Evolutionary conservation across 805 yeast species (phyloP).

Genomic region (Teunomyces aglyptinius): DNA sequence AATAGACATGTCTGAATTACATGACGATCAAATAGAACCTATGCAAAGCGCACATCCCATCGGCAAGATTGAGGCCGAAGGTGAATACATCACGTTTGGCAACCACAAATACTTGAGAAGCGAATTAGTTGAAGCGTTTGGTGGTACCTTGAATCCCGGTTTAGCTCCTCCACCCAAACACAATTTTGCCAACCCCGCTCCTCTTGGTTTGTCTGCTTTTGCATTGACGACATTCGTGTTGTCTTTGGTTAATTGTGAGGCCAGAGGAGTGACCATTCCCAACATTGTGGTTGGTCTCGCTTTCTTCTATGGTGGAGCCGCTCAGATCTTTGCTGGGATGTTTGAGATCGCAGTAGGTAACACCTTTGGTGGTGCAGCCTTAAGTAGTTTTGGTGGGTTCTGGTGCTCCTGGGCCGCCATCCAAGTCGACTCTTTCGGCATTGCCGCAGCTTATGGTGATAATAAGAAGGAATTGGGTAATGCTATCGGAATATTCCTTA

Average conservation of each 20-base stretch:
- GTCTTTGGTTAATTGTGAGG: constrained; percentile 60
- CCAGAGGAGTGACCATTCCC: constrained; percentile 63
- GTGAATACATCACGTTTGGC: constrained; percentile 70
- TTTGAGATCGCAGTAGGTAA: constrained; percentile 75
- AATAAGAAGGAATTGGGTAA: constrained; percentile 23
- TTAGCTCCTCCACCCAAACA: constrained; percentile 42
- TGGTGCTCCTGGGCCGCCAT: constrained; percentile 77
- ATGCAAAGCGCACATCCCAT: constrained; percentile 8
- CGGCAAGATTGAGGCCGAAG: constrained; percentile 43
- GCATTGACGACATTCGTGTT: constrained; percentile 68
- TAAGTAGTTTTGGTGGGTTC: constrained; percentile 65
- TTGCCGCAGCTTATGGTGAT: constrained; percentile 32
- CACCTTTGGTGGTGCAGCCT: constrained; percentile 70
- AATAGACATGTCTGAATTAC: background rate
- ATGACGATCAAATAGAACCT: background rate
- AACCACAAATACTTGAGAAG: constrained; percentile 61
- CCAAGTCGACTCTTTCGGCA: constrained; percentile 36
- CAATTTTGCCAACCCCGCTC: constrained; percentile 66
- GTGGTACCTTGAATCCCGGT: constrained; percentile 80
- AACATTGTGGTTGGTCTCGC: constrained; percentile 65
- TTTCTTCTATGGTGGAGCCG: constrained; percentile 69
- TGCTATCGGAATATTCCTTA: constrained; percentile 38
- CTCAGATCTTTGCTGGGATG: constrained; percentile 71
- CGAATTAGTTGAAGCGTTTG: constrained; percentile 67
- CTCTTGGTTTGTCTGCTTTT: constrained; percentile 70